Evolutionary conservation across 805 yeast genomes (phyloP), one percentile per base, ranked within the genome.

Genomic region (Metschnikowia henanensis): DNA sequence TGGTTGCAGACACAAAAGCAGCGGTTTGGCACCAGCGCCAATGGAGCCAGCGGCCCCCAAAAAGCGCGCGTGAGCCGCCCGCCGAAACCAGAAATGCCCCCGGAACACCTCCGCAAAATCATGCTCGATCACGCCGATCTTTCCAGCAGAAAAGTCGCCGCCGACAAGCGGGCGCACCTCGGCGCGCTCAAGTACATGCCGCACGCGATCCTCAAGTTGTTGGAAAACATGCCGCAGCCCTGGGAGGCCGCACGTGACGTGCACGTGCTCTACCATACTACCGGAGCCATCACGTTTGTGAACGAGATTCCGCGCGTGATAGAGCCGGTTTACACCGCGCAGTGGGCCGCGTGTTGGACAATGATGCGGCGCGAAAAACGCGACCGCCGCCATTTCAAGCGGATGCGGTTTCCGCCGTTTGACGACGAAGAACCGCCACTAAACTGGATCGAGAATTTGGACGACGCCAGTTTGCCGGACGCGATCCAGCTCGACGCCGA

Each of bases 201-300:
- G 0, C 98, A 92, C 66, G 97, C 99, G 0, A 78, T 90, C 3
- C 64, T 90, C 52, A 94, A 94, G 62, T 74, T 94, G 30, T 59
- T 94, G 30, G 99, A 94, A 57, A 90, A 89, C 58, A 92, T 94
- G 92, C 99, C 99, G 0, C 96, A 90, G 60, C 99, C 99, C 1
- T 94, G 99, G 99, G 98, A 94, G 61, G 78, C 80, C 40, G 69
- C 77, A 1, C 87, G 87, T 49, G 95, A 87, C 34, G 98, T 94
- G 18, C 81, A 78, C 45, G 98, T 92, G 6, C 64, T 92, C 32
- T 94, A 94, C 61, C 99, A 94, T 58, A 76, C 77, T 17, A 81
- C 94, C 0, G 99, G 99, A 20, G 97, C 99, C 12, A 84, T 94
- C 16, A 89, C 99, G 0, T 90, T 94, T 72, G 96, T 94, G 17